Evolutionary conservation across 306 rosid genomes (phyloP).

Genomic region (Citrullus mucosospermus): DNA sequence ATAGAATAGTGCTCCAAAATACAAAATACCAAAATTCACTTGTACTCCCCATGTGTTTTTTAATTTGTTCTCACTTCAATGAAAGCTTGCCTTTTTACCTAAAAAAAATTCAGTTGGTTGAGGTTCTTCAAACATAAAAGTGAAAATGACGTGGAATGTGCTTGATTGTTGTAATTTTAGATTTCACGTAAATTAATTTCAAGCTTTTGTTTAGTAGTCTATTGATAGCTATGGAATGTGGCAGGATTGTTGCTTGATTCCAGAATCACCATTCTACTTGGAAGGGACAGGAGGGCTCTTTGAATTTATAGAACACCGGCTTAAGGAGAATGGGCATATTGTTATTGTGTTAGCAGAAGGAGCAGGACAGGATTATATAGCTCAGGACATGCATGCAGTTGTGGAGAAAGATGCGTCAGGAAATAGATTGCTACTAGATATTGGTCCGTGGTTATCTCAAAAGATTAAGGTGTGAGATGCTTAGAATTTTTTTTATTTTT

Average conservation of each 20-base stretch:
- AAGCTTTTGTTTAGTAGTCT: background rate
- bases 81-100: too few relatives aligned
- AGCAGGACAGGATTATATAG: slow-evolving; percentile 77
- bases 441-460: slow-evolving; percentile 74
- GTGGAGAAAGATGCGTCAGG: slow-evolving; percentile 78
- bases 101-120: background rate
- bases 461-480: slow-evolving; percentile 52
- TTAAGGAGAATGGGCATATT: slow-evolving; percentile 83
- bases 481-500: too few relatives aligned
- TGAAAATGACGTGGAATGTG: background rate
- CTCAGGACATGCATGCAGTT: slow-evolving; percentile 31
- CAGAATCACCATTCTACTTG: slow-evolving; percentile 88
- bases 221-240: slow-evolving; percentile 26
- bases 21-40: too few relatives aligned
- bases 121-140: background rate
- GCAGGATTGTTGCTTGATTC: slow-evolving; percentile 99
- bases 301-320: slow-evolving; percentile 61
- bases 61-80: too few relatives aligned
- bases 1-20: too few relatives aligned
- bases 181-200: background rate
- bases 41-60: too few relatives aligned
- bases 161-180: background rate
- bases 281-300: slow-evolving; percentile 87
- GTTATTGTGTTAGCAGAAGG: slow-evolving; percentile 96
- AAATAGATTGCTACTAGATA: slow-evolving; percentile 70